A percentile compares a stretch with the other conserved stretches of the same genome.
Conservation (phyloP, 2,329 filamentous ascomycete species). For the Penicillium digitatum region DNA sequence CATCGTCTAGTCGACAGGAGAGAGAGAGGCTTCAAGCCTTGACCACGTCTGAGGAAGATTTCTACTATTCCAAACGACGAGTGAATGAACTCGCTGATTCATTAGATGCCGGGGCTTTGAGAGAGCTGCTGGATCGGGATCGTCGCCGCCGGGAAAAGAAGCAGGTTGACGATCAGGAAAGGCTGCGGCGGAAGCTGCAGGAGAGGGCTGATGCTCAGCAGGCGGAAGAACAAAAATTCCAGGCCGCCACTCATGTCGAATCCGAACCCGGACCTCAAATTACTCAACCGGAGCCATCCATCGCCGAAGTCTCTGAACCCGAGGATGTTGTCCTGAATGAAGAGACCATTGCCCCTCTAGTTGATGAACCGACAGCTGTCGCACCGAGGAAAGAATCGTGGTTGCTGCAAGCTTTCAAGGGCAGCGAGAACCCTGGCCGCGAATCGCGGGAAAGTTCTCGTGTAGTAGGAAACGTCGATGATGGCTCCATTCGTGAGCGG, state of each 20-base stretch:
- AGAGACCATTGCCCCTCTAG: background rate
- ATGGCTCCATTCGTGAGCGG: slow-evolving; percentile 31
- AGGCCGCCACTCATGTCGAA: background rate
- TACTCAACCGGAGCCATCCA: background rate
- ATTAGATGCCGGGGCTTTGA: slow-evolving; percentile 75
- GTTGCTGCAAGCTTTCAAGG: slow-evolving; percentile 34
- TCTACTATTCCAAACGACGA: slow-evolving; percentile 56
- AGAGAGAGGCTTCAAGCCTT: slow-evolving; percentile 51
- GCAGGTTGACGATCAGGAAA: slow-evolving; percentile 64
- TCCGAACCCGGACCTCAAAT: background rate
- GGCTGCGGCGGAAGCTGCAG: slow-evolving; percentile 48
- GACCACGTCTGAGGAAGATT: slow-evolving; percentile 59
- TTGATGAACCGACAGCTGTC: slow-evolving; percentile 2
- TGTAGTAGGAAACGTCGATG: slow-evolving; percentile 34
- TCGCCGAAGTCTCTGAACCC: slow-evolving; percentile 1
- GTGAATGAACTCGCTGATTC: slow-evolving; percentile 74
- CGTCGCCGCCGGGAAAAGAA: slow-evolving; percentile 73
- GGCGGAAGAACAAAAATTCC: slow-evolving; percentile 45
- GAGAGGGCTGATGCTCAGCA: slow-evolving; percentile 53
- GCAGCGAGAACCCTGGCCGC: slow-evolving; percentile 18
- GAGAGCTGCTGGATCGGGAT: slow-evolving; percentile 88
- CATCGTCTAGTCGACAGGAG: slow-evolving; percentile 43
- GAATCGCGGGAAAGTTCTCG: slow-evolving; percentile 32
- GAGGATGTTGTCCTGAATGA: background rate
- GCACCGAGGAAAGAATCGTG: slow-evolving; percentile 27